Evolutionary conservation across 306 rosid genomes (phyloP), one percentile per base, ranked within the genome.

Genomic region (Inga leiocalycina): DNA sequence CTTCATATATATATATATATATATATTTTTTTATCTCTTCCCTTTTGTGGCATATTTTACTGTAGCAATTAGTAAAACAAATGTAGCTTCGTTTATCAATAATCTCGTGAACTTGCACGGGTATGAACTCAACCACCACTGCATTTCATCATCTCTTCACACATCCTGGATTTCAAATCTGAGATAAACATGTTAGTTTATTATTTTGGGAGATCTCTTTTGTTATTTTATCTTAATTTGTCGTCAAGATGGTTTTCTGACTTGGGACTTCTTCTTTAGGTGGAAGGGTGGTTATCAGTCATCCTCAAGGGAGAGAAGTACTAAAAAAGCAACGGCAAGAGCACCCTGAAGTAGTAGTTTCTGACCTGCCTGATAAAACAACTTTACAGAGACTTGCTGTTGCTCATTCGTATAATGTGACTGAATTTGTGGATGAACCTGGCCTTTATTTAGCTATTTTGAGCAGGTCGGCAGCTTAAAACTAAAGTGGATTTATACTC

Each of bases 281-380:
- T 80, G 97, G 94, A 82, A 91, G 95, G 84, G 76, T 96, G 83
- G 87, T 96, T 65, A 89, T 96, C 62, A 90, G 97, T 89, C 97
- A 96, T 86, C 97, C 98, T 34, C 87, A 89, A 75, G 97, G 97
- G 78, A 92, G 94, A 86, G 85, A 85, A 80, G 87, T 62, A 70
- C 86, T 92, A n/a, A 81, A 91, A 74, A 84, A 88, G 81, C 94
- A 92, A 76, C 87, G 87, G 62, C 77, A 89, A 79, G 89, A 84
- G 76, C 78, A 85, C 76, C 90, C 97, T 0, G 88, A 89, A 79
- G 87, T 92, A 35, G 86, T 92, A 72, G 82, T 91, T 73, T 92
- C 97, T 48, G 92, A 88, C 57, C 83, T 97, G 77, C 99, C 98
- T 19, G 95, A 89, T 68, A 87, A 89, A 87, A 84, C 39, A 39